Evolutionary conservation across 192 early-diverging fungal genomes (phyloP), one percentile per base, ranked within the genome.

Genomic region (Powellomyces hirtus): DNA sequence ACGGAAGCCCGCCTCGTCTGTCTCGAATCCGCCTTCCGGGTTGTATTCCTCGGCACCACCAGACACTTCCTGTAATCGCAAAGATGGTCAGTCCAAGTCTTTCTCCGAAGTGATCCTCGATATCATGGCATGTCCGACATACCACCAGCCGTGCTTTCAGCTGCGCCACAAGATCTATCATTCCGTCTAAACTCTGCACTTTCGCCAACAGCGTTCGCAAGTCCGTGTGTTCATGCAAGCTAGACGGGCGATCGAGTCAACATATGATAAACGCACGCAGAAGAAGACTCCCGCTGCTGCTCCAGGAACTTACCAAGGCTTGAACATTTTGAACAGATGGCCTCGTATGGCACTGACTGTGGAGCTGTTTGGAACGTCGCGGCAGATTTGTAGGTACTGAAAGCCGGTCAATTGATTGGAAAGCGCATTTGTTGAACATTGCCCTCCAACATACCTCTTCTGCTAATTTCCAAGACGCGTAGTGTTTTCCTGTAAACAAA

Each of bases 241-340:
- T 88, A 6, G n/a, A 30, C 46, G 26, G 26, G 46, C n/a, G 26
- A 49, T 49, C 2, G 5, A 49, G 46, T n/a, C n/a, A n/a, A n/a
- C n/a, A n/a, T n/a, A n/a, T n/a, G n/a, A n/a, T n/a, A n/a, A n/a
- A n/a, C n/a, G n/a, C n/a, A n/a, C n/a, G n/a, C n/a, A n/a, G n/a
- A n/a, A n/a, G n/a, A n/a, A n/a, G n/a, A n/a, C n/a, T n/a, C n/a
- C n/a, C n/a, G n/a, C n/a, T 49, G 5, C 26, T 24, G 46, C 4
- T 18, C 29, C 4, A 26, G 82, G 35, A 29, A 35, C 59, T 31
- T 62, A 79, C 73, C 69, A 76, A 38, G 79, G 72, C 8, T 74
- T 81, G 75, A 95, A 93, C 37, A 99, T 80, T 75, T 97, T 98
- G 75, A 99, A 99, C 64, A 99, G 52, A 69, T 99, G 97, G 0